Percentiles rank a stretch among this genome's conserved stretches.
Evolutionary conservation across 305 asterid genomes (phyloP).

Genomic region (Ilex paraguariensis): DNA sequence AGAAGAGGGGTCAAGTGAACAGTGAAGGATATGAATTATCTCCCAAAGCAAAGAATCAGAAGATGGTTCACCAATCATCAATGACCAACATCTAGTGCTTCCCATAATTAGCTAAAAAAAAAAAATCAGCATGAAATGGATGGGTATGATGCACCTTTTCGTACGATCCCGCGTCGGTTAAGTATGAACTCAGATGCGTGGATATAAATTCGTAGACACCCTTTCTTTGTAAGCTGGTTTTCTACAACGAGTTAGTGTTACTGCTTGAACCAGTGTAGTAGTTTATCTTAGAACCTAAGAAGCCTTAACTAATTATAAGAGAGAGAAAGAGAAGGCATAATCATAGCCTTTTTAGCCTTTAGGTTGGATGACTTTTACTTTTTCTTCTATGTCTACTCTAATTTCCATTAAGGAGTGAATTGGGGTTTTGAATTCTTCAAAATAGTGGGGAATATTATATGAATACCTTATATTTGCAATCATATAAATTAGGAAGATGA

Average conservation of each 20-base stretch:
- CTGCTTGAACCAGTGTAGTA: conserved; percentile 6
- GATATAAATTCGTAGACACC: too few relatives aligned
- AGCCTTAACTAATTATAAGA: conserved; percentile 39
- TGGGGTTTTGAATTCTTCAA: conserved; percentile 33
- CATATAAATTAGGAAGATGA: conserved; percentile 37
- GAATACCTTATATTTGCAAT: conserved; percentile 21
- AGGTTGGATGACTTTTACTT: conserved; percentile 28
- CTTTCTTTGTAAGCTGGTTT: too few relatives aligned
- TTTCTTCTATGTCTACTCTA: conserved; percentile 12
- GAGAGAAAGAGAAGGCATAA: conserved; percentile 18
- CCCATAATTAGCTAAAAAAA: conserved; percentile 16
- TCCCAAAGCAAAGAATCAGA: conserved; percentile 52
- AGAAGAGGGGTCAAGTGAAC: conserved; percentile 34
- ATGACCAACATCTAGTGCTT: conserved; percentile 41
- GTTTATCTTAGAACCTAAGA: conserved; percentile 56
- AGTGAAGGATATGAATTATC: conserved; percentile 35
- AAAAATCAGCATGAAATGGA: conserved; percentile 30
- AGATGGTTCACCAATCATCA: conserved; percentile 64
- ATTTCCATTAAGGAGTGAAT: conserved; percentile 30
- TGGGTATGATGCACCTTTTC: neutral
- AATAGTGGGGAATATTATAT: conserved; percentile 40
- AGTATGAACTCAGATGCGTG: too few relatives aligned
- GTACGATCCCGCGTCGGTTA: too few relatives aligned
- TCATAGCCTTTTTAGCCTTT: conserved; percentile 28
- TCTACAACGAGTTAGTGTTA: too few relatives aligned